These are phyloP conservation scores for Ceratocystis cubensis DNA, from an alignment of 2,329 filamentous ascomycete genomes.

Conservation along the genomic window DNA sequence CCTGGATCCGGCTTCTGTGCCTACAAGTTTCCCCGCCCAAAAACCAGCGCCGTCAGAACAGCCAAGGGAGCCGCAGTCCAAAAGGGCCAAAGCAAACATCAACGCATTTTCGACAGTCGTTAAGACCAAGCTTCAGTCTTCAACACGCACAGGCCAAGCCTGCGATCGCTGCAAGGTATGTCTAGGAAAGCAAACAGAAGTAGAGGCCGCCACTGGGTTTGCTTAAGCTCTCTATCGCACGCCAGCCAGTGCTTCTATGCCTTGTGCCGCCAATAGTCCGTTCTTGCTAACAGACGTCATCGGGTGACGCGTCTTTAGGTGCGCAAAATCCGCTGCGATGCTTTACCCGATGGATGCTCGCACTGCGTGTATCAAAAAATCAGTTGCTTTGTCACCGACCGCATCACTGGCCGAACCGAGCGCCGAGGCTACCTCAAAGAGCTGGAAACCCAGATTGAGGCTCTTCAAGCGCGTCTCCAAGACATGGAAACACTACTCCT, in stretches of 20 bases:
- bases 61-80: not conserved
- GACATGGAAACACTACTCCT: conserved; percentile 56
- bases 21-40: not conserved
- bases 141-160: conserved; percentile 62
- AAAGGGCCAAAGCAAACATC: conserved; percentile 20
- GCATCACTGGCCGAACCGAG: conserved; percentile 70
- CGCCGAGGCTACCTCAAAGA: conserved; percentile 66
- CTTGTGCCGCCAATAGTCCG: too few species aligned
- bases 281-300: conserved; percentile 15
- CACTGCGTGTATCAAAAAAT: conserved; percentile 65
- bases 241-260: conserved; percentile 21
- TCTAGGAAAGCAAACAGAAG: conserved; percentile 30
- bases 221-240: conserved; percentile 7
- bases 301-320: conserved; percentile 37
- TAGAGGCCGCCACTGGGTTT: not conserved
- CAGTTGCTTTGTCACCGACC: conserved; percentile 74
- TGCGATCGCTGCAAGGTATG: conserved; percentile 68
- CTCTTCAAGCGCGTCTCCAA: conserved; percentile 52
- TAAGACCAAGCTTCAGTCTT: conserved; percentile 43
- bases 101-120: conserved; percentile 45
- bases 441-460: conserved; percentile 59
- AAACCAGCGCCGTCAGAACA: not conserved
- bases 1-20: not conserved
- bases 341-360: conserved; percentile 65
- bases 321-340: conserved; percentile 80